Conservation (phyloP, 305 asterid species). For the Solanum chacoense region DNA sequence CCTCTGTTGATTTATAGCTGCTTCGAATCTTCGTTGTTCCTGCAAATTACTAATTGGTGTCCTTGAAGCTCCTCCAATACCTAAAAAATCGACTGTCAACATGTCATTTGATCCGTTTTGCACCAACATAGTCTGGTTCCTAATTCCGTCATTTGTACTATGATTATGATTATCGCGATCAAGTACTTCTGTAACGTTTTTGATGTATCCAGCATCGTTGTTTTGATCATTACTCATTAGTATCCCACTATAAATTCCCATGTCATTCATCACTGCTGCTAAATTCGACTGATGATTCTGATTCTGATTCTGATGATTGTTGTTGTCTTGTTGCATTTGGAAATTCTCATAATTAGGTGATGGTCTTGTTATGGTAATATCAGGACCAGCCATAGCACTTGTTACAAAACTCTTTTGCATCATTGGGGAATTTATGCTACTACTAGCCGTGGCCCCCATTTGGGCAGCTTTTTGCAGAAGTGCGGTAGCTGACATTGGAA, state of each 20-base stretch:
- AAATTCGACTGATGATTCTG: conserved; percentile 8
- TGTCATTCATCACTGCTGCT: conserved; percentile 29
- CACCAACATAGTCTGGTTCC: conserved; percentile 12
- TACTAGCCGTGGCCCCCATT: conserved; percentile 63
- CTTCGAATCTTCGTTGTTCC: conserved; percentile 34
- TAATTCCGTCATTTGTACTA: neutral
- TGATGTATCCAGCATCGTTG: conserved; percentile 26
- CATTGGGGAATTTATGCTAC: conserved; percentile 52
- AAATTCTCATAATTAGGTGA: conserved; percentile 19
- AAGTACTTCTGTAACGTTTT: conserved; percentile 20
- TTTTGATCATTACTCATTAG: conserved; percentile 40
- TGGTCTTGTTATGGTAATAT: neutral
- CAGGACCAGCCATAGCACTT: conserved; percentile 28
- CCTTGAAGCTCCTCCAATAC: conserved; percentile 58
- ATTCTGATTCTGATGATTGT: neutral
- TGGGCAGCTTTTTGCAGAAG: conserved; percentile 84
- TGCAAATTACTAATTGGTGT: conserved; percentile 13
- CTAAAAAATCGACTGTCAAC: conserved; percentile 82
- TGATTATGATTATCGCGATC: conserved; percentile 18
- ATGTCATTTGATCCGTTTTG: conserved; percentile 31
- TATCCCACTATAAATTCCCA: conserved; percentile 62
- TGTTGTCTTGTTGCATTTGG: conserved; percentile 19
- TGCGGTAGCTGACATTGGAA: conserved; percentile 85
- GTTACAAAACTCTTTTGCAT: conserved; percentile 48
- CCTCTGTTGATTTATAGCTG: conserved; percentile 32